A percentile compares a stretch with the other conserved stretches of the same genome.
Evolutionary conservation across 768 basidiomycete genomes (phyloP).

Genomic region (Leucosporidium creatinivorum): DNA sequence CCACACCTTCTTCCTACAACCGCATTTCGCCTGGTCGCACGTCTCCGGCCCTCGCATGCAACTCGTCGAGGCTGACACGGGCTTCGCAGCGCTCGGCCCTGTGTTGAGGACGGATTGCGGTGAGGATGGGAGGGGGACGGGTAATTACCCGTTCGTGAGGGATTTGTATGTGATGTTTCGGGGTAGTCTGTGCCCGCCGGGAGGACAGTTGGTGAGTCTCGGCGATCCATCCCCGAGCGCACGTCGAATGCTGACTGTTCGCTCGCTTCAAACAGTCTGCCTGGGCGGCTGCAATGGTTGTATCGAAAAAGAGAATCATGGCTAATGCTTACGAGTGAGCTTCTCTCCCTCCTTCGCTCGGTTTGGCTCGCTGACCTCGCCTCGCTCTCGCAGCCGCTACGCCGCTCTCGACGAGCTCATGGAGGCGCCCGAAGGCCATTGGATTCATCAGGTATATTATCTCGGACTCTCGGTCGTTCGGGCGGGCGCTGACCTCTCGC

Average conservation of each 20-base stretch:
- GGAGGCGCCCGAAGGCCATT: conserved; percentile 14
- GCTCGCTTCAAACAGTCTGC: conserved; percentile 30
- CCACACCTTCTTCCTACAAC: conserved; percentile 41
- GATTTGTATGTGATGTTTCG: conserved; percentile 39
- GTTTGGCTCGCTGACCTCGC: too few species aligned
- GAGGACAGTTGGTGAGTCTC: conserved; percentile 15
- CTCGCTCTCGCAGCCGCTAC: conserved; percentile 20
- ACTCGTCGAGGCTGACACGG: conserved; percentile 32
- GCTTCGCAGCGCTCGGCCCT: conserved; percentile 41
- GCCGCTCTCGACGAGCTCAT: conserved; percentile 10
- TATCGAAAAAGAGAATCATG: conserved; percentile 36
- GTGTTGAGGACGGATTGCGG: conserved; percentile 36
- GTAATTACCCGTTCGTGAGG: conserved; percentile 21
- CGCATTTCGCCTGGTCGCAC: conserved; percentile 41
- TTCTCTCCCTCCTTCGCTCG: too few species aligned
- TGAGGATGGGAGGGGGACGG: conserved; percentile 26
- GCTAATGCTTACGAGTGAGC: conserved; percentile 25
- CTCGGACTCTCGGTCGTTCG: too few species aligned
- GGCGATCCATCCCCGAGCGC: background rate
- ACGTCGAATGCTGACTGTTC: too few species aligned
- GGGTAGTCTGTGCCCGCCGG: conserved; percentile 36
- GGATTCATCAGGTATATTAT: conserved; percentile 23
- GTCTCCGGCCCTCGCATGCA: conserved; percentile 36
- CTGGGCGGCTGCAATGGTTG: conserved; percentile 41
- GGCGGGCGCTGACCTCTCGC: too few species aligned